These are phyloP conservation scores for Dioszegia crocea DNA, from an alignment of 768 basidiomycete species.

Conservation along the genomic window DNA sequence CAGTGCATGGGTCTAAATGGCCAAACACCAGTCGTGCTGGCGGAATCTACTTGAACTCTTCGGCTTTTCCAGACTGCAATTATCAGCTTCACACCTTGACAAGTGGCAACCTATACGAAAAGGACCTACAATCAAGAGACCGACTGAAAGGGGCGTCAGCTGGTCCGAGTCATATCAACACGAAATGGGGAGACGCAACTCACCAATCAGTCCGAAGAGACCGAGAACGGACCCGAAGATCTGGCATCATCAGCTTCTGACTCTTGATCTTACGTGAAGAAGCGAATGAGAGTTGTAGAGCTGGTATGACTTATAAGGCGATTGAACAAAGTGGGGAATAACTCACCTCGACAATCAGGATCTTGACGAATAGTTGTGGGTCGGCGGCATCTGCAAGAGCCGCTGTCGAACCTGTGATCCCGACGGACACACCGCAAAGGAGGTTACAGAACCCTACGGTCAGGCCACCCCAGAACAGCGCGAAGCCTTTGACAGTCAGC, in stretches of 20 bases:
- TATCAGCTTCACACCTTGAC: not conserved
- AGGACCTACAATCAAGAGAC: conserved; percentile 69
- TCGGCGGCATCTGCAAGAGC: conserved; percentile 94
- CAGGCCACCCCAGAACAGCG: conserved; percentile 94
- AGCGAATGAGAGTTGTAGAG: too few relatives aligned
- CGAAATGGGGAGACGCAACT: conserved; percentile 45
- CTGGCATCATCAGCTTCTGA: conserved; percentile 15
- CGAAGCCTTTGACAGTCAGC: too few relatives aligned
- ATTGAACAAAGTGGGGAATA: conserved; percentile 58
- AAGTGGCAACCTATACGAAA: not conserved
- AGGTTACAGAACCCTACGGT: conserved; percentile 93
- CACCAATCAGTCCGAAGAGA: conserved; percentile 86
- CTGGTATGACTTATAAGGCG: too few relatives aligned
- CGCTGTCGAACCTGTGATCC: conserved; percentile 90
- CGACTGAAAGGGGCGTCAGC: conserved; percentile 56
- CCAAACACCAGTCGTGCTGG: not conserved
- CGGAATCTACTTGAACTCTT: conserved; percentile 45
- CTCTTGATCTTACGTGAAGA: not conserved
- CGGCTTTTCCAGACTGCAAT: conserved; percentile 50
- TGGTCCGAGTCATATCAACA: not conserved
- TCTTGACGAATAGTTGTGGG: conserved; percentile 90
- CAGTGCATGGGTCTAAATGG: not conserved
- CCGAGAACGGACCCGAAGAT: conserved; percentile 65
- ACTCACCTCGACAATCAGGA: conserved; percentile 93
- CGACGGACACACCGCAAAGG: conserved; percentile 88